Conservation (phyloP, 225 moss, liverwort and hornwort species). For the Marchantia paleacea region DNA sequence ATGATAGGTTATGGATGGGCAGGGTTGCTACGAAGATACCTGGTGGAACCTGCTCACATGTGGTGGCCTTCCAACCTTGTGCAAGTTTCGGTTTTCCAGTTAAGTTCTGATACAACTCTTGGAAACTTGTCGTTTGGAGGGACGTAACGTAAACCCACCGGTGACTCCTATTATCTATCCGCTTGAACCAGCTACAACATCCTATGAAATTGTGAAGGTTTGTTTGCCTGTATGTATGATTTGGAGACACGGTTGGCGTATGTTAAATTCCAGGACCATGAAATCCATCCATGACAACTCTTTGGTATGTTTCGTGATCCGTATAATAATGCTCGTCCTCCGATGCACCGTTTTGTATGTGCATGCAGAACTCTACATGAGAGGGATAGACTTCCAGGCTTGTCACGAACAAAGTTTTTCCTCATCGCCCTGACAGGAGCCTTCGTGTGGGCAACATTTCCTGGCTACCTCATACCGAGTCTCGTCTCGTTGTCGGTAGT, state of each 20-base stretch:
- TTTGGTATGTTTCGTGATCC: no score
- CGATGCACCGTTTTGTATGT: neutral
- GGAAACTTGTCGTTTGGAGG: no score
- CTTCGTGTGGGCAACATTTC: constrained; percentile 49
- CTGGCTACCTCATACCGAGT: constrained; percentile 52
- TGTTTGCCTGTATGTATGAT: no score
- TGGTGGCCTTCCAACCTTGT: constrained; percentile 72
- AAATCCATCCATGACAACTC: no score
- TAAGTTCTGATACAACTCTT: no score
- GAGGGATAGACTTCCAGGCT: constrained; percentile 1
- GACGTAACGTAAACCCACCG: no score
- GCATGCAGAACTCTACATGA: constrained; percentile 20
- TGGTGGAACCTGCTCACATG: constrained; percentile 63
- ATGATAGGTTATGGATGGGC: constrained; percentile 72
- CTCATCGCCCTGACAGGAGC: constrained; percentile 35
- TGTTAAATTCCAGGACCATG: no score
- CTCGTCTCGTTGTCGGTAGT: constrained; percentile 45
- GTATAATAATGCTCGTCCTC: no score
- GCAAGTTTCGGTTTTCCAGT: constrained; percentile 61
- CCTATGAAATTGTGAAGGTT: no score
- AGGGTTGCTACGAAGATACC: constrained; percentile 48
- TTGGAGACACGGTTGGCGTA: no score
- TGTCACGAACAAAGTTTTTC: constrained; percentile 40
- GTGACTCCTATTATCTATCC: no score
- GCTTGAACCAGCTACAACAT: no score